These are phyloP conservation scores for Mortierella sp. DNA, from an alignment of 371 early-diverging fungal species.

Conservation along the genomic window DNA sequence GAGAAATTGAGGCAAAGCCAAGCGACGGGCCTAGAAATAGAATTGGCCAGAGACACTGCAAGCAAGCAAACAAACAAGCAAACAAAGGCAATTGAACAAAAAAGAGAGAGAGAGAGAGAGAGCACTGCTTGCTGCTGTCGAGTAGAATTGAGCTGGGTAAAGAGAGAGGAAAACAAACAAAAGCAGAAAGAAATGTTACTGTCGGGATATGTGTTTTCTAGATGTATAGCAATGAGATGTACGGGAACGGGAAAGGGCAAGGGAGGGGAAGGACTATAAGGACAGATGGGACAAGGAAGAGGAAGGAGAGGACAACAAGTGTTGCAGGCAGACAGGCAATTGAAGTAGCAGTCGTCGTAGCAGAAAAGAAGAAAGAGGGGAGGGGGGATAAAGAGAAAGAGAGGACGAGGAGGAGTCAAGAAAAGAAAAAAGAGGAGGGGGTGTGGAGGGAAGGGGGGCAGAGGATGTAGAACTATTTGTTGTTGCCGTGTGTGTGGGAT, in stretches of 20 bases:
- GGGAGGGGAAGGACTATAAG: background rate
- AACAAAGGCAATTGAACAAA: background rate
- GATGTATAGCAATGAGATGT: background rate
- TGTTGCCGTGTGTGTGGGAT: background rate
- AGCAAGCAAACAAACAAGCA: background rate
- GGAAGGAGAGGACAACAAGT: constrained; percentile 1
- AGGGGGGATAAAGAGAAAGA: background rate
- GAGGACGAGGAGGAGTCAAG: constrained; percentile 11
- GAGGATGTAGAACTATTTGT: constrained; percentile 2
- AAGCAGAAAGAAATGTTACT: background rate
- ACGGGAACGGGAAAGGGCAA: constrained; percentile 3
- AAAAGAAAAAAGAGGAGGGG: background rate
- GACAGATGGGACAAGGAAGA: constrained; percentile 8
- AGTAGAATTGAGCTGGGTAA: too few species aligned
- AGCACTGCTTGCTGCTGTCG: background rate
- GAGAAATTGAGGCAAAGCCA: background rate
- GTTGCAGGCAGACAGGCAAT: background rate
- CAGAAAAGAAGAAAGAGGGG: background rate
- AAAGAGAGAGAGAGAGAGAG: background rate
- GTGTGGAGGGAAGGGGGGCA: background rate
- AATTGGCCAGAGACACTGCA: background rate
- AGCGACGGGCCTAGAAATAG: constrained; percentile 3
- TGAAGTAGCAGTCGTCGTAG: background rate
- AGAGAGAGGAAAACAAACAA: too few species aligned
- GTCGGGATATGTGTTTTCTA: constrained; percentile 4